Evolutionary conservation across 2,329 filamentous ascomycete species (phyloP), one percentile per base, ranked within the genome.

Genomic region (Periconia digitata): DNA sequence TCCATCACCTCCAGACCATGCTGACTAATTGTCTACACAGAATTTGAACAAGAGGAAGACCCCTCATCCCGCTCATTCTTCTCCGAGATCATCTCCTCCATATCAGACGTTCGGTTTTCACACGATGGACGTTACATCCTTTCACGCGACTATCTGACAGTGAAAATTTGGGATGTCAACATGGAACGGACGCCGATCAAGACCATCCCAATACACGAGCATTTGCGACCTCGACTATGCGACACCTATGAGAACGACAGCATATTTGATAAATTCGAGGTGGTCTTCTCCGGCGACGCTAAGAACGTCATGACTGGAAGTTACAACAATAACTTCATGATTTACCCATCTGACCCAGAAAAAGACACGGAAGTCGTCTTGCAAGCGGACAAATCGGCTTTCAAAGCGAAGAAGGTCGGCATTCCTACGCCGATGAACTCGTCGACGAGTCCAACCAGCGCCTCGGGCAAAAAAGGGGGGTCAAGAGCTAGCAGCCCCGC

Each of bases 321-420:
- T 70, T 99, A 99, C 80, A 99, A 99, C 82, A 99, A 99, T 79
- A 99, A 99, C 78, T 97, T 99, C 80, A 99, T 99, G 94, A 99
- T 99, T 68, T 99, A 97, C 72, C 94, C 94, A 4, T 94, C 92
- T 21, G 92, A 97, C 65, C 89, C 92, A 6, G 90, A 92, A 59
- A 95, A 95, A 76, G 94, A 99, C 70, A 92, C 92, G 3, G 94
- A 99, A 73, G 92, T 99, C 40, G 94, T 99, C 40, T 79, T 99
- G 48, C 94, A 99, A 73, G 94, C 94, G 34, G 94, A 99, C 72
- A 99, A 99, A 79, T 96, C 91, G 47, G 94, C 94, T 10, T 99
- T 99, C 84, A 99, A 99, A 78, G 94, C 94, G 29, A 99, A 99
- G 85, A 99, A 97, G 80, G 92, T 99, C 57, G 94, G 94, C 54